Evolutionary conservation across 1,284 basidiomycete genomes (phyloP), one percentile per base, ranked within the genome.

Genomic region (Fomes fomentarius): DNA sequence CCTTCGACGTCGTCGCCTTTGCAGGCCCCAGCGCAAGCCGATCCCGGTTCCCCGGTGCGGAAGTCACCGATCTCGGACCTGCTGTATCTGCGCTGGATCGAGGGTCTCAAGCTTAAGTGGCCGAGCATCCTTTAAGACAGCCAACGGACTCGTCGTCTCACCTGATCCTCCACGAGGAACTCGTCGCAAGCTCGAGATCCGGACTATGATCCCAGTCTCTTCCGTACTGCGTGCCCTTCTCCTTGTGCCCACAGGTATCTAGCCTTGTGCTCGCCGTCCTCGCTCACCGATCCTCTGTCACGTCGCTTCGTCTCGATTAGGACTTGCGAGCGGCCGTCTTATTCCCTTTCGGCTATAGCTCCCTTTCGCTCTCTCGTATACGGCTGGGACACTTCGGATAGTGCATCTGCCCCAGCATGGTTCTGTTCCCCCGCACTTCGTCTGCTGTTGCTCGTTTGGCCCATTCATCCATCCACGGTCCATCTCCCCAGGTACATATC

Each of bases 61-160:
- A 89, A 86, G 68, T 89, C 87, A 19, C 94, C 95, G 1, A 94
- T 98, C 35, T 90, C 94, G 17, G 95, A 98, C 69, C 78, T 98
- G 60, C 76, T 98, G 25, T 98, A 98, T 70, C 89, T 96, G 78
- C 84, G 96, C 43, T 98, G 96, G 96, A 76, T 98, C 24, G 93
- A 98, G 67, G 94, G 94, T 1, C 73, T 97, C 50, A 88, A 85
- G 73, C 76, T 94, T 66, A 94, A 93, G 69, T 94, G 93, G 93
- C 91, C 92, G 4, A 89, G 78, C 65, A 77, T 90, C 50, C 71
- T 86, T 57, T 88, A 74, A 53, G 17, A 17, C 37, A 66, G 54
- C 49, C 64, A 48, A 17, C 6, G 15, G 24, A 15, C 21, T 1
- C 17, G 11, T 11, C 15, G 38, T 24, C 38, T 14, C 2, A 17